phyloP scores from a whole-genome alignment of 2,329 filamentous ascomycete genomes.

The Trichophyton verrucosum region DNA sequence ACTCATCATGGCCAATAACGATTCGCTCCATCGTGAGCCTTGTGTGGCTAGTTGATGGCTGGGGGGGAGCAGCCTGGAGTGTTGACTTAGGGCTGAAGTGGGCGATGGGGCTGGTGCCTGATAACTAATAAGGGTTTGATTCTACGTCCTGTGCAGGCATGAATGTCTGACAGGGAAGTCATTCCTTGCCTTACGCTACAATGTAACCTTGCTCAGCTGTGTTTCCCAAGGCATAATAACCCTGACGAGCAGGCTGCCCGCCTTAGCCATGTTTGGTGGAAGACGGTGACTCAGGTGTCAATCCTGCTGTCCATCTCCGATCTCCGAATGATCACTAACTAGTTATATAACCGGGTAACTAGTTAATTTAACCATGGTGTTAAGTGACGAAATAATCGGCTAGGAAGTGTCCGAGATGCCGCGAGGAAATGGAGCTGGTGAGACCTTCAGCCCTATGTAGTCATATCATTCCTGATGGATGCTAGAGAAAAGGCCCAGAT shows the following conservation, averaged over 20 bases:
- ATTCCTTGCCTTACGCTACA: not conserved
- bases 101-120: not conserved
- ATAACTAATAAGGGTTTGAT: not conserved
- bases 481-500: too few relatives aligned
- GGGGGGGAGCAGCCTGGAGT: not conserved
- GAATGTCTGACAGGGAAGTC: not conserved
- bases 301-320: not conserved
- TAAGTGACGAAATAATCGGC: too few relatives aligned
- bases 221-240: not conserved
- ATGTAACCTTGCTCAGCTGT: conserved; percentile 1
- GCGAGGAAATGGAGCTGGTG: not conserved
- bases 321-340: not conserved
- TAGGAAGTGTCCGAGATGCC: too few relatives aligned
- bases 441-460: not conserved
- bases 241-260: not conserved
- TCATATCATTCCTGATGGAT: not conserved
- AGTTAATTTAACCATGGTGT: too few relatives aligned
- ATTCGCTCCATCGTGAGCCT: not conserved
- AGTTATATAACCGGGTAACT: not conserved
- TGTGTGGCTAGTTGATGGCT: conserved; percentile 2
- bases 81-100: not conserved
- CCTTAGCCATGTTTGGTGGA: not conserved
- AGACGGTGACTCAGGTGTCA: not conserved
- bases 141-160: not conserved
- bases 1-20: not conserved